Evolutionary conservation across 1,284 basidiomycete genomes (phyloP).

Genomic region (Pterulicium gracile): DNA sequence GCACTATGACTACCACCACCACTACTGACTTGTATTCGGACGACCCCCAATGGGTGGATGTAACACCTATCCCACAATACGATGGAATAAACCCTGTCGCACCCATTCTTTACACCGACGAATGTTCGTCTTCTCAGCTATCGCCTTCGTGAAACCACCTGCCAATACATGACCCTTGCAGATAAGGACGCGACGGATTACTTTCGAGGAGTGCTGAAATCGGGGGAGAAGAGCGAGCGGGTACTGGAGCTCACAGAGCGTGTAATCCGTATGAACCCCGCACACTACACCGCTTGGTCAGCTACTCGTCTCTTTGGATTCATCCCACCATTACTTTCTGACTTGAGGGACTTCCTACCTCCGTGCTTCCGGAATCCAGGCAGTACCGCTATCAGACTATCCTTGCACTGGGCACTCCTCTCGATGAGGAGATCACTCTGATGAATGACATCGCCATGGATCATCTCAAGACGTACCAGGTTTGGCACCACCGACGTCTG

Average conservation of each 20-base stretch:
- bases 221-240: slow-evolving; percentile 66
- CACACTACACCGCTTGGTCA: slow-evolving; percentile 92
- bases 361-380: slow-evolving; percentile 36
- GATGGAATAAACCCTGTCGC: slow-evolving; percentile 71
- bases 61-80: slow-evolving; percentile 73
- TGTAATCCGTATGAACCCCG: slow-evolving; percentile 82
- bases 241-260: slow-evolving; percentile 79
- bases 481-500: slow-evolving; percentile 92
- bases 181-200: slow-evolving; percentile 90
- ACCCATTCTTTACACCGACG: slow-evolving; percentile 78
- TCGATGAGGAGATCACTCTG: slow-evolving; percentile 66
- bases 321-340: neutral
- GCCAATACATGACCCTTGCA: slow-evolving; percentile 19
- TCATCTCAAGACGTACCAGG: slow-evolving; percentile 90
- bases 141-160: slow-evolving; percentile 7
- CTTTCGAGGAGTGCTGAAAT: slow-evolving; percentile 74
- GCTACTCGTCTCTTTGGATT: slow-evolving; percentile 13
- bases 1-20: neutral
- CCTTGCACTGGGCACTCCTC: slow-evolving; percentile 49
- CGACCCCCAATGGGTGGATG: slow-evolving; percentile 68
- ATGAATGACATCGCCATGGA: slow-evolving; percentile 79
- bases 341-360: slow-evolving; percentile 5
- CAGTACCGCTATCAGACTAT: slow-evolving; percentile 88
- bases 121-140: slow-evolving; percentile 52
- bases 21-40: slow-evolving; percentile 43